Percentiles rank a stretch among this genome's conserved stretches.
Conservation (phyloP, 1,284 basidiomycete genomes). For the Neolentinus lepideus region DNA sequence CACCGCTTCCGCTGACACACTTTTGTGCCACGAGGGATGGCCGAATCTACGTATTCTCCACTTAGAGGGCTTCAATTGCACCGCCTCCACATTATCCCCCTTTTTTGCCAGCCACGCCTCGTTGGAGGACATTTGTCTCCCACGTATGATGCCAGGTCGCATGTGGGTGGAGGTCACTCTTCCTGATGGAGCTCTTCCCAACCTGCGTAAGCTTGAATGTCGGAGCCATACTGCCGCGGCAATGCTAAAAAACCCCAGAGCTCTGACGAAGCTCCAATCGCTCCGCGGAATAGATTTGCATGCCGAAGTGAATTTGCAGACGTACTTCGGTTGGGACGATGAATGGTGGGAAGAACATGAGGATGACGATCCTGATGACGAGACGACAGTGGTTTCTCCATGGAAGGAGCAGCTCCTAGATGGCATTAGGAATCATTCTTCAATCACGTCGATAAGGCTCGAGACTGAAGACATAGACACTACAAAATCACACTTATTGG, state of each 20-base stretch:
- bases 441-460: neutral
- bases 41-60: neutral
- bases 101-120: neutral
- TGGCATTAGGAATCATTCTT: neutral
- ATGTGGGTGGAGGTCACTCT: neutral
- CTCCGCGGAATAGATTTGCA: neutral
- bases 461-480: neutral
- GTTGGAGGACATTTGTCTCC: neutral
- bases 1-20: neutral
- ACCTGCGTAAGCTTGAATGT: neutral
- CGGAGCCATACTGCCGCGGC: neutral
- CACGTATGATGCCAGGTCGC: neutral
- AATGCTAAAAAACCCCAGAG: neutral
- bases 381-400: neutral
- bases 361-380: neutral
- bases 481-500: neutral
- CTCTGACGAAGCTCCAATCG: neutral
- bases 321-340: neutral
- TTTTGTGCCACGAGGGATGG: neutral
- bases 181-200: neutral
- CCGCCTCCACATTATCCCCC: neutral
- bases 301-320: neutral
- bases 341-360: neutral
- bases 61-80: neutral
- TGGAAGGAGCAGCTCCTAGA: neutral